Evolutionary conservation across 75 land plant species (phyloP), one percentile per base, ranked within the genome.

Genomic region (Picea glauca): DNA sequence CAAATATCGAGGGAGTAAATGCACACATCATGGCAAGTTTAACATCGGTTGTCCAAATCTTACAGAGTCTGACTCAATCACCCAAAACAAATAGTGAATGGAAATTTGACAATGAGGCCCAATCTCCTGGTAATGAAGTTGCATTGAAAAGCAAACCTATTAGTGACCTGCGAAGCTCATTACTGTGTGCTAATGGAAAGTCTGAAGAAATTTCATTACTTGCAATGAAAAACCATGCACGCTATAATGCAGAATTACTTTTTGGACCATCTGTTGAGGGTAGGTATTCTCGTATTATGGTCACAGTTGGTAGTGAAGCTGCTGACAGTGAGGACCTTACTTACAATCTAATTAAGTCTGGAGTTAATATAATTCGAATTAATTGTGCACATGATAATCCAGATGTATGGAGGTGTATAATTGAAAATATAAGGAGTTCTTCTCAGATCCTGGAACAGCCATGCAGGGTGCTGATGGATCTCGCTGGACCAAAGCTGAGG

Each of bases 341-440:
- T 77, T 54, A 35, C 58, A 83, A 83, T 74, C 83, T 90, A 31
- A 60, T 90, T 26, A 80, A 83, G 31, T 58, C 76, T 13, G 92
- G 92, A 31, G 77, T 88, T 64, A 82, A 86, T 73, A 66, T 87
- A 62, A 31, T 85, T 40, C 77, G 89, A 62, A 83, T 90, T 58
- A 90, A 90, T 40, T 90, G 92, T 78, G 92, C 92, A 32, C 89
- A 87, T 84, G 92, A 83, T 59, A 78, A 81, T 60, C 84, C 86
- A 13, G 83, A 56, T 35, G 17, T 77, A 23, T 87, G 89, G 89
- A 81, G 77, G 60, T 79, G 78, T 72, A 85, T 87, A 74, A 82
- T 90, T 21, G 76, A 83, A 62, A 80, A 76, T n/a, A 79, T 80
- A 3, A 88, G 68, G 60, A 75, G 13, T 75, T 85, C 73, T 74